These are phyloP conservation scores for Thelephora aurantiotincta DNA, from an alignment of 768 basidiomycete genomes.

Conservation along the genomic window DNA sequence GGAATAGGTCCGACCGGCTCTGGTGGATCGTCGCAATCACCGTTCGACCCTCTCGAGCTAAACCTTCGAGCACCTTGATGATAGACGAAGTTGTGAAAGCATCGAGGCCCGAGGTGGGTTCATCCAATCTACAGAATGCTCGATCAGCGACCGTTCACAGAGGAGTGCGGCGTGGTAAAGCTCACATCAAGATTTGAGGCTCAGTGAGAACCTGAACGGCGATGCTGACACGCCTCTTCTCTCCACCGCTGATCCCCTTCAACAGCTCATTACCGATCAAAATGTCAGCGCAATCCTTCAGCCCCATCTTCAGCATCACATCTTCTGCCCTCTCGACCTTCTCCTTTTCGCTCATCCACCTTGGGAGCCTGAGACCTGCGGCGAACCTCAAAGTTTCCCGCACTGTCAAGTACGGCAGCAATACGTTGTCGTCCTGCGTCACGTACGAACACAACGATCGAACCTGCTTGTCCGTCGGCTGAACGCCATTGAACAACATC, in stretches of 20 bases:
- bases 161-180: constrained; percentile 12
- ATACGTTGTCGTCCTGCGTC: constrained; percentile 5
- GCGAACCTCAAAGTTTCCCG: constrained; percentile 24
- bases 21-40: constrained; percentile 22
- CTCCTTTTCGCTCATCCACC: constrained; percentile 15
- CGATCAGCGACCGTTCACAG: neutral
- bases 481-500: constrained; percentile 1
- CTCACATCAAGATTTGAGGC: constrained; percentile 23
- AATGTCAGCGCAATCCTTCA: constrained; percentile 30
- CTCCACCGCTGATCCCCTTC: constrained; percentile 34
- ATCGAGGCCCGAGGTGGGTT: constrained; percentile 23
- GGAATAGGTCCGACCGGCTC: constrained; percentile 17
- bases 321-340: constrained; percentile 31
- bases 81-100: constrained; percentile 29
- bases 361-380: constrained; percentile 24
- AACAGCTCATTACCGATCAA: constrained; percentile 28
- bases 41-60: constrained; percentile 25
- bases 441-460: neutral
- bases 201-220: constrained; percentile 28
- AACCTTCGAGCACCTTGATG: constrained; percentile 26
- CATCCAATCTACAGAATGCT: neutral
- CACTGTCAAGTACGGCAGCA: constrained; percentile 7
- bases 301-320: constrained; percentile 27
- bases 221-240: constrained; percentile 30
- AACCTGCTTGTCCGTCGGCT: neutral